These are phyloP conservation scores for Zymoseptoria brevis DNA, from an alignment of 2,329 filamentous ascomycete genomes.

Conservation along the genomic window DNA sequence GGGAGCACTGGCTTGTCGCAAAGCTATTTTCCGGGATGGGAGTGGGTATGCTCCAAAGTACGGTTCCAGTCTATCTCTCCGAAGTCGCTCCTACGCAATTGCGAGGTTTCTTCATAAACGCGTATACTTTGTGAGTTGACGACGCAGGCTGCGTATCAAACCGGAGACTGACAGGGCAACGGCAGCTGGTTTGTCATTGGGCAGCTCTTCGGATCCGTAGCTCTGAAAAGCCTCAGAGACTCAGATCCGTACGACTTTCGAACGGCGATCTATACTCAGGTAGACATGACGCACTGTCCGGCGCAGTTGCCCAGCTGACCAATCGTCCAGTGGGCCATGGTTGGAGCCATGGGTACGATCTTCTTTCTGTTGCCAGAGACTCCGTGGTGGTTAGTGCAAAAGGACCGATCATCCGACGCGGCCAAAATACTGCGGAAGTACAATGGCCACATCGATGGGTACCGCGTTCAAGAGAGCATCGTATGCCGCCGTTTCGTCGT, in stretches of 20 bases:
- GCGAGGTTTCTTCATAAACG: slow-evolving; percentile 35
- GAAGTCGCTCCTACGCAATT: slow-evolving; percentile 37
- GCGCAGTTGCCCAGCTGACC: background rate
- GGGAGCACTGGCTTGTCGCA: slow-evolving; percentile 35
- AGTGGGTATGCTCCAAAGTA: slow-evolving; percentile 38
- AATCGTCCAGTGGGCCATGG: slow-evolving; percentile 33
- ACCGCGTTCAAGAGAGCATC: slow-evolving; percentile 29
- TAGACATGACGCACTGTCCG: background rate
- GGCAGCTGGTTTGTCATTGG: slow-evolving; percentile 37
- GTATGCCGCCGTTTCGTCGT: background rate
- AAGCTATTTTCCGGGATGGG: slow-evolving; percentile 31
- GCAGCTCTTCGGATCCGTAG: slow-evolving; percentile 37
- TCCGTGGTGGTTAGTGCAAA: slow-evolving; percentile 25
- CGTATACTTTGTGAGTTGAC: slow-evolving; percentile 30
- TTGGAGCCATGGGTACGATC: slow-evolving; percentile 35
- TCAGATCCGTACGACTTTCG: slow-evolving; percentile 29
- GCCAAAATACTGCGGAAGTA: slow-evolving; percentile 23
- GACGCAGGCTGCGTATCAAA: background rate
- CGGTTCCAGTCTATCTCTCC: slow-evolving; percentile 36
- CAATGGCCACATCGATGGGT: slow-evolving; percentile 28
- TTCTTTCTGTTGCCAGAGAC: slow-evolving; percentile 35
- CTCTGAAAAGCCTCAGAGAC: slow-evolving; percentile 31
- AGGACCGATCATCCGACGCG: slow-evolving; percentile 19
- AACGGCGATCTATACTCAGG: slow-evolving; percentile 38
- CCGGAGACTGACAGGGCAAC: background rate